Conservation (phyloP, 2,329 filamentous ascomycete species). For the Pseudocercospora pini-densiflorae region DNA sequence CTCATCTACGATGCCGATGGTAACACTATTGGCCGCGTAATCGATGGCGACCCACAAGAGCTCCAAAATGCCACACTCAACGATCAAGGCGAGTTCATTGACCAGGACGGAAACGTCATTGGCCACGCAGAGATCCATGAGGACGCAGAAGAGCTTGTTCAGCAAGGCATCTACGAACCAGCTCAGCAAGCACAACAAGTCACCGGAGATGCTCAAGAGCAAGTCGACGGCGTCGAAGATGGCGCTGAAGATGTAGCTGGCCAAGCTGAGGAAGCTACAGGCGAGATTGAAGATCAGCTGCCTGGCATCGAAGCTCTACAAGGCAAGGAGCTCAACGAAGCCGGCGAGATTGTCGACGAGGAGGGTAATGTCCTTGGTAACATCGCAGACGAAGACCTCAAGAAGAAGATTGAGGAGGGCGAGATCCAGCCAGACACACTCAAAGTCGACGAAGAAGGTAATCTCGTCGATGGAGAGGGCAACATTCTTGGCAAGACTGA, state of each 20-base stretch:
- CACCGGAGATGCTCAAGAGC: slow-evolving; percentile 43
- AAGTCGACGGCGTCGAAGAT: slow-evolving; percentile 37
- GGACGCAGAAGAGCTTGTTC: slow-evolving; percentile 47
- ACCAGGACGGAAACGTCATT: slow-evolving; percentile 58
- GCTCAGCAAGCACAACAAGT: slow-evolving; percentile 47
- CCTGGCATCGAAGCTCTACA: slow-evolving; percentile 58
- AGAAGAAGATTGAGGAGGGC: slow-evolving; percentile 43
- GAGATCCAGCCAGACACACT: slow-evolving; percentile 53
- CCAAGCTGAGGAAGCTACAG: slow-evolving; percentile 34
- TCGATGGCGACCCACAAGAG: slow-evolving; percentile 54
- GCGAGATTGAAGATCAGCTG: slow-evolving; percentile 53
- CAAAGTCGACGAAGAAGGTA: slow-evolving; percentile 56
- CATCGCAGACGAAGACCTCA: slow-evolving; percentile 51
- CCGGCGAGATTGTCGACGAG: slow-evolving; percentile 55
- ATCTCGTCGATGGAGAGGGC: slow-evolving; percentile 56
- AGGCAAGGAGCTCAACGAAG: slow-evolving; percentile 56
- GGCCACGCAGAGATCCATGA: slow-evolving; percentile 57
- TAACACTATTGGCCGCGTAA: slow-evolving; percentile 54
- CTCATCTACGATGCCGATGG: slow-evolving; percentile 57
- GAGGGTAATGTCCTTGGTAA: slow-evolving; percentile 56
- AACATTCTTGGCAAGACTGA: slow-evolving; percentile 57
- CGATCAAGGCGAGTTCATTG: slow-evolving; percentile 59
- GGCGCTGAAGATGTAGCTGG: slow-evolving; percentile 38
- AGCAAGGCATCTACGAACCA: slow-evolving; percentile 52
- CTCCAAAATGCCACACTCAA: slow-evolving; percentile 56